Evolutionary conservation across 108 stramenopile species (phyloP).

Genomic region (Nitzschia palea): DNA sequence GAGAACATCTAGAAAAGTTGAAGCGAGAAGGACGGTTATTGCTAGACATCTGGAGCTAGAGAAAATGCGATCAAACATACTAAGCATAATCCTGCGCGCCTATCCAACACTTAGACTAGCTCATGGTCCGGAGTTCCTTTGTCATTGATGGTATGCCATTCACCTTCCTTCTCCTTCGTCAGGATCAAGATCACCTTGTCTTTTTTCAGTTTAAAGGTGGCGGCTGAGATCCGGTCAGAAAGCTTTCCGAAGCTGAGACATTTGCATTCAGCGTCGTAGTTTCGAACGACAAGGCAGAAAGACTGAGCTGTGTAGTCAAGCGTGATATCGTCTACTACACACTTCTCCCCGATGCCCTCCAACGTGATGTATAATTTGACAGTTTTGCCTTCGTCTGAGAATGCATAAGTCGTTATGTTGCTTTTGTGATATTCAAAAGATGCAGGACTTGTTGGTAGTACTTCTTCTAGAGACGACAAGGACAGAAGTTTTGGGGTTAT

Average conservation of each 20-base stretch:
- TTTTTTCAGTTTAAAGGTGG: constrained; percentile 57
- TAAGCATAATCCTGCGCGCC: too few relatives aligned
- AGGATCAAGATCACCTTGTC: constrained; percentile 69
- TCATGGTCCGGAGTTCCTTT: constrained; percentile 59
- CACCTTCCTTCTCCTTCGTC: constrained; percentile 50
- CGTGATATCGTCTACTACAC: constrained; percentile 47
- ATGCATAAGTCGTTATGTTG: constrained; percentile 87
- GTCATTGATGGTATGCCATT: constrained; percentile 67
- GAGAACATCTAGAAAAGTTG: constrained; percentile 54
- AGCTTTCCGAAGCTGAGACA: constrained; percentile 64
- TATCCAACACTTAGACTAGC: constrained; percentile 48
- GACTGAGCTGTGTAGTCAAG: constrained; percentile 61
- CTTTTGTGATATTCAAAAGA: constrained; percentile 63
- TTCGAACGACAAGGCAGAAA: constrained; percentile 57
- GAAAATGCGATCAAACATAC: background rate
- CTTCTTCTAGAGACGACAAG: constrained; percentile 18
- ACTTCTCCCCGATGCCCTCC: constrained; percentile 59
- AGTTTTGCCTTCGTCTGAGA: constrained; percentile 60
- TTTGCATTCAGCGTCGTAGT: constrained; percentile 41
- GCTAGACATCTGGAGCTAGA: constrained; percentile 78
- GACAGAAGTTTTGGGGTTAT: constrained; percentile 64
- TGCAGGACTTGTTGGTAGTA: constrained; percentile 9
- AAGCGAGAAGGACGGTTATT: constrained; percentile 63
- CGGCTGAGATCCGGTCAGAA: constrained; percentile 58
- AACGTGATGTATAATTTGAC: constrained; percentile 80